Conservation (phyloP, 2,329 filamentous ascomycete genomes). For the Uncinocarpus reesii region DNA sequence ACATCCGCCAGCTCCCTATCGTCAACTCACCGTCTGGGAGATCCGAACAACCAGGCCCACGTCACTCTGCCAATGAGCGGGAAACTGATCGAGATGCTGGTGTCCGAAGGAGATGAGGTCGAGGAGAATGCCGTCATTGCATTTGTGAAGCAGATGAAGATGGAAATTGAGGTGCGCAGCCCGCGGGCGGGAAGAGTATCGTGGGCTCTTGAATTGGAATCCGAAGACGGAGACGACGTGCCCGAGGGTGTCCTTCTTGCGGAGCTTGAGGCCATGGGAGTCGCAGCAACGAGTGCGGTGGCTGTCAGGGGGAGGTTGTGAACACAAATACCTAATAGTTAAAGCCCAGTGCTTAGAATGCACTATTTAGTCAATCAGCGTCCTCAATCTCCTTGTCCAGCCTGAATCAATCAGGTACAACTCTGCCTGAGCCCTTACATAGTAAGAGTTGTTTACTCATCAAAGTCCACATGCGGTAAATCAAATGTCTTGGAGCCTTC, state of each 20-base stretch:
- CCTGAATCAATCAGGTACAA: no score
- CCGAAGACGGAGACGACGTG: conserved; percentile 43
- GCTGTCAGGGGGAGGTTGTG: conserved; percentile 27
- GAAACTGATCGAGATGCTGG: conserved; percentile 49
- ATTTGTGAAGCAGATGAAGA: conserved; percentile 58
- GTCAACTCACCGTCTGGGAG: conserved; percentile 41
- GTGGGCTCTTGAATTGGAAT: conserved; percentile 46
- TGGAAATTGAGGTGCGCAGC: conserved; percentile 54
- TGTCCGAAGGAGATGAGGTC: conserved; percentile 44
- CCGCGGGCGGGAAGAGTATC: conserved; percentile 39
- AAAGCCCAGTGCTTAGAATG: no score
- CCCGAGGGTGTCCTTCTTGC: conserved; percentile 46
- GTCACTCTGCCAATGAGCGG: conserved; percentile 49
- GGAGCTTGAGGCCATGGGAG: conserved; percentile 34
- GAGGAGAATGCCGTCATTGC: conserved; percentile 45
- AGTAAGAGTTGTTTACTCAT: no score
- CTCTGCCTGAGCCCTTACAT: no score
- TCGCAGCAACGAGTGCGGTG: not conserved
- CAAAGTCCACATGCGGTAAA: not conserved
- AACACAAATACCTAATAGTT: no score
- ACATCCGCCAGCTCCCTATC: conserved; percentile 36
- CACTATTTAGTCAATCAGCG: no score
- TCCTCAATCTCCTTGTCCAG: no score
- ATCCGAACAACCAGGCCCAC: conserved; percentile 42
- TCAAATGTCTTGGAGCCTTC: not conserved